Evolutionary conservation across 2,329 filamentous ascomycete species (phyloP).

Genomic region (Fusarium buxicola): DNA sequence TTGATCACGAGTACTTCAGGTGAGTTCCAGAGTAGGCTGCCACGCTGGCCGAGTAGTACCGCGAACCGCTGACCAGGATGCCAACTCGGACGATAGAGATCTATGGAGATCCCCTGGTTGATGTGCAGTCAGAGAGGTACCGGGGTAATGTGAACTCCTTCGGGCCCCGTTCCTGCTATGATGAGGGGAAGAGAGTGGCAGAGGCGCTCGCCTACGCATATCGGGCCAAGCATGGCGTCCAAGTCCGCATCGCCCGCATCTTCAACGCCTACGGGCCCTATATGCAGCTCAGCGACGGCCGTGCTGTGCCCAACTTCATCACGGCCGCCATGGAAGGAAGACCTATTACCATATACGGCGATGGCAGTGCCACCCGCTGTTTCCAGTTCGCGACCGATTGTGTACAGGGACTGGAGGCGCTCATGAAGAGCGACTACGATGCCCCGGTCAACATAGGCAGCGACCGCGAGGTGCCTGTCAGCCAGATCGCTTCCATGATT

Average conservation of each 20-base stretch:
- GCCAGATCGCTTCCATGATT: slow-evolving; percentile 28
- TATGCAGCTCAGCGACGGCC: slow-evolving; percentile 26
- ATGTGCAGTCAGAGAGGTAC: slow-evolving; percentile 44
- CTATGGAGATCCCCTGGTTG: slow-evolving; percentile 29
- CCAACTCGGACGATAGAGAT: slow-evolving; percentile 23
- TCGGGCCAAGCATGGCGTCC: slow-evolving; percentile 30
- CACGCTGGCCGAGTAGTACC: accelerated
- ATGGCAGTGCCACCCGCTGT: slow-evolving; percentile 31
- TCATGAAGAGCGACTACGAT: slow-evolving; percentile 37
- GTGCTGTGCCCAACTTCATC: slow-evolving; percentile 38
- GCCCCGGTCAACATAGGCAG: slow-evolving; percentile 36
- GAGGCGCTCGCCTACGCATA: slow-evolving; percentile 52
- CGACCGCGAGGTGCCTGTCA: slow-evolving; percentile 30
- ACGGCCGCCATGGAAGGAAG: slow-evolving; percentile 28
- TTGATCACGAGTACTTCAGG: slow-evolving; percentile 33
- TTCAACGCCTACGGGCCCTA: slow-evolving; percentile 38
- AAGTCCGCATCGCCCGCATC: slow-evolving; percentile 40
- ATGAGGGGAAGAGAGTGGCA: slow-evolving; percentile 55
- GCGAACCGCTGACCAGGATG: background rate
- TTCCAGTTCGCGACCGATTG: slow-evolving; percentile 32
- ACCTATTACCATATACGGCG: slow-evolving; percentile 33
- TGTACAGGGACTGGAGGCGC: slow-evolving; percentile 16
- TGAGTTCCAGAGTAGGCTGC: background rate
- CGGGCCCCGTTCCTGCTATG: slow-evolving; percentile 55
- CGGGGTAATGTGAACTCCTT: slow-evolving; percentile 56